Percentiles rank a stretch among this genome's conserved stretches.
Evolutionary conservation across 1,284 basidiomycete genomes (phyloP).

Genomic region (Bjerkandera adusta): DNA sequence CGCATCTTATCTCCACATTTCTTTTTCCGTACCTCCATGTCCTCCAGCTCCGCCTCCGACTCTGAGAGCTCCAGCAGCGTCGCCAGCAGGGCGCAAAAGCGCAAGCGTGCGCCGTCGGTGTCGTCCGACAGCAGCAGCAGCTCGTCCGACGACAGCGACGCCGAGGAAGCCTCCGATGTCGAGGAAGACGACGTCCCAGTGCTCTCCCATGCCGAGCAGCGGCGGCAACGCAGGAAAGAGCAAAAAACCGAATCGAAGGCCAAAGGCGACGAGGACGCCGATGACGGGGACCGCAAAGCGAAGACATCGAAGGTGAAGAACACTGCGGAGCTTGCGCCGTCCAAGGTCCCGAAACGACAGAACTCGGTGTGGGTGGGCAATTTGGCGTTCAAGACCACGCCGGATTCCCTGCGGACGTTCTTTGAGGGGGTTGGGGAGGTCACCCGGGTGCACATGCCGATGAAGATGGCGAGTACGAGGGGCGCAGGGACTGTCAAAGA

Average conservation of each 20-base stretch:
- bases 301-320: conserved; percentile 33
- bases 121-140: conserved; percentile 1
- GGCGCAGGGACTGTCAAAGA: conserved; percentile 44
- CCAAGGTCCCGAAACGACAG: conserved; percentile 49
- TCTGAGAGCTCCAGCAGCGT: no score
- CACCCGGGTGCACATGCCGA: conserved; percentile 74
- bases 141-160: conserved; percentile 4
- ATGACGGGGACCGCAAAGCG: conserved; percentile 33
- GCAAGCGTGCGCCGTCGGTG: no score
- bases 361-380: conserved; percentile 97
- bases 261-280: neutral
- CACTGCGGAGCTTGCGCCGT: conserved; percentile 27
- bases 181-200: conserved; percentile 41
- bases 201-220: conserved; percentile 71
- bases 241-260: conserved; percentile 22
- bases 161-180: conserved; percentile 18
- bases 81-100: no score
- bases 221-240: conserved; percentile 58
- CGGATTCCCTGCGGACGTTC: conserved; percentile 67
- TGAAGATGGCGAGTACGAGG: conserved; percentile 39
- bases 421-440: conserved; percentile 74
- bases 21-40: no score
- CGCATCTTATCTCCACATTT: no score
- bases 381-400: conserved; percentile 86
- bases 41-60: no score